These are phyloP conservation scores for Aureobasidium mangrovei DNA, from an alignment of 2,329 filamentous ascomycete genomes.

Conservation along the genomic window DNA sequence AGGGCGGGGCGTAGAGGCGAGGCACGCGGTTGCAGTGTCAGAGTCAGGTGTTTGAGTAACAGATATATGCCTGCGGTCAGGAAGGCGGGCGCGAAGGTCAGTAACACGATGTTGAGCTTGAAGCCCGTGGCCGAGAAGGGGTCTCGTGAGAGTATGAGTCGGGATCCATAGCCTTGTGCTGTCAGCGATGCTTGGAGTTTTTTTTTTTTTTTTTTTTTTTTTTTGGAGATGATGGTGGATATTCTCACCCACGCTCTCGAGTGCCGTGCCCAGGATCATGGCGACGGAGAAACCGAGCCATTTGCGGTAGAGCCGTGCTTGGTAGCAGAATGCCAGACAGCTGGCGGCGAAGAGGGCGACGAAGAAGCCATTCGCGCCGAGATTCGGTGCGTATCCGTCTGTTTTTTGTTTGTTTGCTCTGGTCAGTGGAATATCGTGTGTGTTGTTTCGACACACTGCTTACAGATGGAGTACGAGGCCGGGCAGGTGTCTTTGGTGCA, in stretches of 20 bases:
- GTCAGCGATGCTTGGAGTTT: no score
- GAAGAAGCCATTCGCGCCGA: conserved; percentile 34
- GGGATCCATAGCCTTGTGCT: conserved; percentile 30
- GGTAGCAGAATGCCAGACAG: conserved; percentile 23
- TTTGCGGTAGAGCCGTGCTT: conserved; percentile 27
- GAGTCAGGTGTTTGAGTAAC: conserved; percentile 35
- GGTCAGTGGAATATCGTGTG: no score
- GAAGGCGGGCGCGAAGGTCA: conserved; percentile 38
- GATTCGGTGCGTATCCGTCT: conserved; percentile 28
- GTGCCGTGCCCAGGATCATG: conserved; percentile 34
- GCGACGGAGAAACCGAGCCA: conserved; percentile 34
- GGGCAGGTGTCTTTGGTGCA: conserved; percentile 9
- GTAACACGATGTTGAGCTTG: conserved; percentile 35
- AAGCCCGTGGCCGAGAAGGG: conserved; percentile 36
- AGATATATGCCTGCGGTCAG: conserved; percentile 39
- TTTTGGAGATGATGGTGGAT: neutral
- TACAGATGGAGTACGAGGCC: conserved; percentile 1
- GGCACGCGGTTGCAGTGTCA: conserved; percentile 31
- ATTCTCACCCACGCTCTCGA: conserved; percentile 30
- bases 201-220: neutral
- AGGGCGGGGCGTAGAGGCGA: conserved; percentile 22
- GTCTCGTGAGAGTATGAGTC: conserved; percentile 34
- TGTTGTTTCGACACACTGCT: no score
- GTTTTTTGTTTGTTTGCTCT: no score
- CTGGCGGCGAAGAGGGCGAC: conserved; percentile 29